Evolutionary conservation across 78 protist genomes (phyloP).

Genomic region (Dictyostelium capitatum): DNA sequence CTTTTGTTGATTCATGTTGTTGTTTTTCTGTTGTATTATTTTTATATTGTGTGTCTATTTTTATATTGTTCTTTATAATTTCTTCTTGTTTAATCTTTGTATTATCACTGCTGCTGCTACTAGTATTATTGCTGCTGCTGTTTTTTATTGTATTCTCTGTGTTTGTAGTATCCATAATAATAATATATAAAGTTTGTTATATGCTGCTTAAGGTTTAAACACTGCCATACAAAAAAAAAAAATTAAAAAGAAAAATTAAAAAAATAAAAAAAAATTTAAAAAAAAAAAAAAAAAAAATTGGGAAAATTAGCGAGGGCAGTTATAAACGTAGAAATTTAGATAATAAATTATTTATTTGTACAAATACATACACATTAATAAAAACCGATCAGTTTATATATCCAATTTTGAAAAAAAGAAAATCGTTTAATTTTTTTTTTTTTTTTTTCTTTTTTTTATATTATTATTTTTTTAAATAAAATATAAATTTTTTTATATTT

Average conservation of each 20-base stretch:
- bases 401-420: no score
- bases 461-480: no score
- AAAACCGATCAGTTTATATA: neutral
- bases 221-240: no score
- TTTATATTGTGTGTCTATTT: neutral
- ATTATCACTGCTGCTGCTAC: neutral
- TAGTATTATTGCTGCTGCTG: neutral
- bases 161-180: neutral
- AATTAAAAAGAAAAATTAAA: no score
- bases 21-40: neutral
- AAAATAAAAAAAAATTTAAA: no score
- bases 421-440: no score
- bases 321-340: neutral
- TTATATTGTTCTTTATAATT: no score
- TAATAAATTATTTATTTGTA: no score
- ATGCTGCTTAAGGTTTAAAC: no score
- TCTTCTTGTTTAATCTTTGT: neutral
- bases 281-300: neutral
- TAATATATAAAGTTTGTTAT: neutral
- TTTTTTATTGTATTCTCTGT: neutral
- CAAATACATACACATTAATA: neutral
- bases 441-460: no score
- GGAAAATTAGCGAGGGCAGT: neutral
- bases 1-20: conserved; percentile 3
- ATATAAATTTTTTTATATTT: no score